Conservation (phyloP, 202 grass and related monocot species). For the Panicum hallii region DNA sequence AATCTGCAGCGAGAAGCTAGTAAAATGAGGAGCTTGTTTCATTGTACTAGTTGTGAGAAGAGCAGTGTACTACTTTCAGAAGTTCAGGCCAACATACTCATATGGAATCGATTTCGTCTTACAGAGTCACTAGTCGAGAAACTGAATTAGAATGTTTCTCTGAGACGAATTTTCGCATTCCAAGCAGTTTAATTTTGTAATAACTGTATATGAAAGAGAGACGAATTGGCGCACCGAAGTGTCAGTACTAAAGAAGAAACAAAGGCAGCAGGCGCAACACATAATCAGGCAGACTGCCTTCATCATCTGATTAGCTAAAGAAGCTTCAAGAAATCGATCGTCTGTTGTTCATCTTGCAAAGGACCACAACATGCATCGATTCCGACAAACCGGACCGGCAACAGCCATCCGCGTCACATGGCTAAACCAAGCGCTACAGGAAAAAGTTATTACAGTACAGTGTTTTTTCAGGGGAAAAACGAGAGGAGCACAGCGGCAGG, state of each 20-base stretch:
- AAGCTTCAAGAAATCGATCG: neutral
- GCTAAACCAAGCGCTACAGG: neutral
- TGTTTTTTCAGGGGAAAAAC: neutral
- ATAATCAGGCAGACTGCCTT: neutral
- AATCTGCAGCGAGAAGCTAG: neutral
- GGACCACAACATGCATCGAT: neutral
- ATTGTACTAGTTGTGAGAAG: neutral
- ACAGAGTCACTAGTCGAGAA: neutral
- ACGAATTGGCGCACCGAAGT: neutral
- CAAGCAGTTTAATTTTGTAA: neutral
- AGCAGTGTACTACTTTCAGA: neutral
- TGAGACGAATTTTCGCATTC: neutral
- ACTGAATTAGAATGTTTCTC: neutral
- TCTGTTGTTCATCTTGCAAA: neutral
- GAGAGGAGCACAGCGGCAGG: constrained; percentile 6
- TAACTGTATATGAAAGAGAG: neutral
- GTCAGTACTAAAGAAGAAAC: neutral
- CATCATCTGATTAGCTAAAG: neutral
- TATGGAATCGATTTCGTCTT: neutral
- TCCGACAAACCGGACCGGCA: neutral
- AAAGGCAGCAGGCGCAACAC: neutral
- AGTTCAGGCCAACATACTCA: neutral
- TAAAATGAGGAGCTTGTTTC: neutral
- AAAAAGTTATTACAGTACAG: neutral
- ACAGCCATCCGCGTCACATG: constrained; percentile 3